Base-by-base conservation (phyloP, 2,329 filamentous ascomycete genomes). In the Tolypocladium cylindrosporum region DNA sequence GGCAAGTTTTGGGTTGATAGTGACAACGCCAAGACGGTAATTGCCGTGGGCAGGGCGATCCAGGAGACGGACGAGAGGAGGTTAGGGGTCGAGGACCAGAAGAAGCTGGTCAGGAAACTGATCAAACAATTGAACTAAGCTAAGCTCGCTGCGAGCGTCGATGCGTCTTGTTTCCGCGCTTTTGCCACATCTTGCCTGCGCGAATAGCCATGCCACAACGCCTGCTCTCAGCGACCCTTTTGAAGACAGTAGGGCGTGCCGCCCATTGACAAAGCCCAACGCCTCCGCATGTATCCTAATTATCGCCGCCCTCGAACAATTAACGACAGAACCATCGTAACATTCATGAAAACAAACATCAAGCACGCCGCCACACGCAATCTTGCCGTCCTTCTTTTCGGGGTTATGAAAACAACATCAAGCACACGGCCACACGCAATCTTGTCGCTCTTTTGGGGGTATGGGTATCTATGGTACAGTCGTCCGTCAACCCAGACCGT, bases 1-100 rank as follows among this genome's bases (percentile, higher is more conserved):
- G 94, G 94, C 45, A 87, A 85, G 71, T 83, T 97, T 27, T 97
- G 94, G 91, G 89, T 97, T 16, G 87, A 93, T 68, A 91, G 88
- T 63, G 89, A 88, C 36, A 88, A 79, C 61, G 75, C 87, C 42
- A 88, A 82, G 74, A 86, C 85, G 39, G 87, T 91, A 9, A 76
- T 96, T 61, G 81, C 85, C 1, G 89, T 97, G 58, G 93, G 92
- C 1, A 84, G 84, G 64, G 89, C 90, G 50, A 76, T 99, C 54
- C 81, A 82, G 66, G 84, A 90, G 69, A 88, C 87, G n/a, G 92
- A 97, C 69, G 81, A 87, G 67, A 80, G 81, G 57, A 76, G 75
- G 2, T 73, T 91, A 62, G 80, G 76, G 3, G 75, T 85, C 39
- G 85, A 88, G 54, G 82, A 80, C 61, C 90, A 93, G 75, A 85